Percentiles rank a stretch among this genome's conserved stretches.
Evolutionary conservation across 306 rosid genomes (phyloP).

Genomic region (Quercus aquifolioides): DNA sequence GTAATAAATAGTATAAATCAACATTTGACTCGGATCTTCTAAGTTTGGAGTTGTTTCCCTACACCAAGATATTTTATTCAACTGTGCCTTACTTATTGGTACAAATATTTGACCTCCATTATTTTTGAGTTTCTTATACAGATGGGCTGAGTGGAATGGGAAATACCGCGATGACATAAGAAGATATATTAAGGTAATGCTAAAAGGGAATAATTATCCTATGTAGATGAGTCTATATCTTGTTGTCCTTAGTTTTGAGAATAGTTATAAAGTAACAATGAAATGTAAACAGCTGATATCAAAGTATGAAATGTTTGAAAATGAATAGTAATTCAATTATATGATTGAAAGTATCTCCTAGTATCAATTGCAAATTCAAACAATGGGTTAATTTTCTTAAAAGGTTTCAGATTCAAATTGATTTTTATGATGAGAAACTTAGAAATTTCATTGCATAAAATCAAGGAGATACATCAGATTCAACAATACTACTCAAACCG

Average conservation of each 20-base stretch:
- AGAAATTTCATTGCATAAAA: too few relatives aligned
- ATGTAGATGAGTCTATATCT: background rate
- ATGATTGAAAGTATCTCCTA: background rate
- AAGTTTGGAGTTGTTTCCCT: background rate
- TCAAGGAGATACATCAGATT: too few relatives aligned
- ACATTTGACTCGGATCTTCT: background rate
- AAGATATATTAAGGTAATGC: constrained; percentile 81
- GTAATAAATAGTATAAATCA: background rate
- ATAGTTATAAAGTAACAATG: background rate
- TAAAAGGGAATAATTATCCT: constrained; percentile 1
- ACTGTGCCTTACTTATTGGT: background rate
- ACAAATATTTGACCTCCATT: background rate
- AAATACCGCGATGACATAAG: constrained; percentile 87
- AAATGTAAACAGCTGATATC: background rate
- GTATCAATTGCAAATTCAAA: background rate
- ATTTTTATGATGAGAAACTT: background rate
- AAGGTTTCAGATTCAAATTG: background rate
- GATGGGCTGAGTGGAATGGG: constrained; percentile 99
- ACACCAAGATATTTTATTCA: background rate
- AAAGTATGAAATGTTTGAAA: background rate
- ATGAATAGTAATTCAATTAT: background rate
- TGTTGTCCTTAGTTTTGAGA: constrained; percentile 7
- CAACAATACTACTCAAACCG: too few relatives aligned
- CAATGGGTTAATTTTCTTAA: background rate
- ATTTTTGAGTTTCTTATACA: constrained; percentile 30